Percentiles rank a stretch among this genome's conserved stretches.
Conservation (phyloP, 2,329 filamentous ascomycete genomes). For the Dactylonectria estremocensis region DNA sequence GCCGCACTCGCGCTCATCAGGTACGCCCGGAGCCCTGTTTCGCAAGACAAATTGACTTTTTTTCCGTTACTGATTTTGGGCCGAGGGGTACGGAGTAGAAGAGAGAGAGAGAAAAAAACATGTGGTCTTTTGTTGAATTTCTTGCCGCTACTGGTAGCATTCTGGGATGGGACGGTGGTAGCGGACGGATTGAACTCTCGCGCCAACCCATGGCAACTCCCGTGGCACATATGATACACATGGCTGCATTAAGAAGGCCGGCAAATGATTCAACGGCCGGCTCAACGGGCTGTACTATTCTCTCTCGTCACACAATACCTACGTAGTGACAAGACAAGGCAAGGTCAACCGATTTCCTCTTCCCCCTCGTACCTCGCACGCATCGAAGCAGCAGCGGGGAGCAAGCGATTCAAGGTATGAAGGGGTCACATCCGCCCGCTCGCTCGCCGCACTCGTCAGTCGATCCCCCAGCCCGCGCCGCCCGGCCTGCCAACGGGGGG, state of each 20-base stretch:
- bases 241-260: no score
- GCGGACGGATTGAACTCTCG: neutral
- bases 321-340: no score
- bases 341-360: neutral
- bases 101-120: neutral
- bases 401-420: neutral
- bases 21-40: neutral
- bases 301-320: no score
- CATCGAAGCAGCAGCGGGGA: neutral
- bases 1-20: neutral
- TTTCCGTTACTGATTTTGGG: neutral
- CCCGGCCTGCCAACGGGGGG: constrained; percentile 24
- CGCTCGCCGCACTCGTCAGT: constrained; percentile 45
- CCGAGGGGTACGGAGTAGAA: neutral
- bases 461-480: constrained; percentile 19
- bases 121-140: neutral
- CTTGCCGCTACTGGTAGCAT: neutral
- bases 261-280: no score
- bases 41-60: constrained; percentile 9
- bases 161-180: neutral
- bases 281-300: no score
- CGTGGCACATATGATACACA: neutral
- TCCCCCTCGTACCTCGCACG: neutral
- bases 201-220: neutral
- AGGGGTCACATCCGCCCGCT: constrained; percentile 10